phyloP scores from a whole-genome alignment of 225 moss, liverwort and hornwort genomes.

The Bryoerythrophyllum caledonicum region DNA sequence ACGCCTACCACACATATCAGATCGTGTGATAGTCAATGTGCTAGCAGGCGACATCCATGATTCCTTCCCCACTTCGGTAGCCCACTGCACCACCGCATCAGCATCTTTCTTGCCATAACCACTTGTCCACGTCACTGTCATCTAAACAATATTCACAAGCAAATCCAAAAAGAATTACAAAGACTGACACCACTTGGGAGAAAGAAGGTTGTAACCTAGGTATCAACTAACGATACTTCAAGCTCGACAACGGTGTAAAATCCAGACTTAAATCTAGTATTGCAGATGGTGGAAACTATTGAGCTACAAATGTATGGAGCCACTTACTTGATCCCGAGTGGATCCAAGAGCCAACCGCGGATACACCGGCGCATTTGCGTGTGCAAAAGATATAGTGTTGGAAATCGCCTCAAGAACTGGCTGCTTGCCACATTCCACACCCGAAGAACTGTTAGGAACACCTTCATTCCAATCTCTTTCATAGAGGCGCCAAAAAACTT shows the following conservation, averaged over 20 bases:
- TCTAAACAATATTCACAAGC: slow-evolving; percentile 48
- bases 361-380: slow-evolving; percentile 49
- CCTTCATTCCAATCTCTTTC: too few relatives aligned
- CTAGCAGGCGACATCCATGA: slow-evolving; percentile 53
- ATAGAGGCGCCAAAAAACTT: too few relatives aligned
- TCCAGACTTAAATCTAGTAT: slow-evolving; percentile 1
- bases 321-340: slow-evolving; percentile 54
- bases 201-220: not conserved
- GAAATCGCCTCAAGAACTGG: slow-evolving; percentile 59
- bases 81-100: slow-evolving; percentile 74
- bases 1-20: slow-evolving; percentile 82
- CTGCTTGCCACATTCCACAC: slow-evolving; percentile 38
- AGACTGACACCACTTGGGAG: not conserved
- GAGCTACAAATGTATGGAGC: slow-evolving; percentile 2
- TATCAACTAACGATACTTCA: not conserved
- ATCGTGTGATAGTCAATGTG: slow-evolving; percentile 65
- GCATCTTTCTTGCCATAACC: slow-evolving; percentile 75
- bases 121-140: slow-evolving; percentile 92
- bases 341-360: slow-evolving; percentile 51
- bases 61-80: slow-evolving; percentile 49
- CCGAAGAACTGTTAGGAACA: not conserved
- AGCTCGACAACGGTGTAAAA: not conserved
- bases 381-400: slow-evolving; percentile 50
- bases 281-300: slow-evolving; percentile 1
- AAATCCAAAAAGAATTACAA: not conserved